These are phyloP conservation scores for Artemisia argyi DNA, from an alignment of 129 eudicot genomes.

Conservation along the genomic window DNA sequence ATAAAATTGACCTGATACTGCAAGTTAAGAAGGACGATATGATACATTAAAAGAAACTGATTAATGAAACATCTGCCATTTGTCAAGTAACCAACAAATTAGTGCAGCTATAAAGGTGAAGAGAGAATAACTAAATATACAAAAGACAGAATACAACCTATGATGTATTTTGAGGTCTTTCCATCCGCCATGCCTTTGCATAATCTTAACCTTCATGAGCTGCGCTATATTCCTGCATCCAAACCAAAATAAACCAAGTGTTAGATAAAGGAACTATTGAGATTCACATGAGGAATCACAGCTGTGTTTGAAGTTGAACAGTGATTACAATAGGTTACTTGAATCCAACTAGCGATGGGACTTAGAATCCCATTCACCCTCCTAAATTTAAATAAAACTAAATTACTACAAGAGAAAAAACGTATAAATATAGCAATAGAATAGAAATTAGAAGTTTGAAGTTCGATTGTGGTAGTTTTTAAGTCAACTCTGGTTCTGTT, in stretches of 20 bases:
- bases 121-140: neutral
- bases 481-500: no score
- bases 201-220: constrained; percentile 63
- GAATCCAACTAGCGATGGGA: no score
- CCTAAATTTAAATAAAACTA: no score
- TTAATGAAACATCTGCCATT: neutral
- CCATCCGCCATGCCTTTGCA: constrained; percentile 80
- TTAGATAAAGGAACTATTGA: no score
- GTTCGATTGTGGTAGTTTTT: no score
- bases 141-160: constrained; percentile 30
- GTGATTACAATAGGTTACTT: no score
- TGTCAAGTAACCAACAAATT: neutral
- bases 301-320: no score
- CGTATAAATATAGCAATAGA: no score
- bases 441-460: no score
- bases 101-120: neutral
- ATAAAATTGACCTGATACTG: constrained; percentile 89
- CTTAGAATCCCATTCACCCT: no score
- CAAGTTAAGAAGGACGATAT: constrained; percentile 6
- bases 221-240: constrained; percentile 73
- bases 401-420: no score
- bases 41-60: neutral
- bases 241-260: neutral
- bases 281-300: no score
- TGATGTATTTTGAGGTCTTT: constrained; percentile 61